A percentile compares a stretch with the other conserved stretches of the same genome.
These are phyloP conservation scores for Rhododendron vialii DNA, from an alignment of 148 eudicot genomes.

Conservation along the genomic window DNA sequence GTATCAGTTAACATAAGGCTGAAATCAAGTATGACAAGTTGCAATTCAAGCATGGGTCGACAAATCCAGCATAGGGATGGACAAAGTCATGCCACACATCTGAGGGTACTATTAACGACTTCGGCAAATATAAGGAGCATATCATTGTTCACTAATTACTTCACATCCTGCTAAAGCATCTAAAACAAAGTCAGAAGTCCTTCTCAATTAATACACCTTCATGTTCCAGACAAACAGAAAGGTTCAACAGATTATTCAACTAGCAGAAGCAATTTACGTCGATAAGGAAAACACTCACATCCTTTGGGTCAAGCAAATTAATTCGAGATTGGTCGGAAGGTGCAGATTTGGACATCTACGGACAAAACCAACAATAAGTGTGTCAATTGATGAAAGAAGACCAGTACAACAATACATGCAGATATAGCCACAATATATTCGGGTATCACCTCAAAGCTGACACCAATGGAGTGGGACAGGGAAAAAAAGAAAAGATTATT, in stretches of 20 bases:
- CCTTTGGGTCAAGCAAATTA: slow-evolving; percentile 86
- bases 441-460: slow-evolving; percentile 4
- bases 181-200: neutral
- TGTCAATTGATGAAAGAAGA: neutral
- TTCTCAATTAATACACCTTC: neutral
- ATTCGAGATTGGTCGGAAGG: slow-evolving; percentile 93
- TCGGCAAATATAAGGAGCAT: neutral
- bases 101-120: neutral
- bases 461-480: neutral
- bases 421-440: neutral
- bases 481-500: neutral
- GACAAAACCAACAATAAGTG: slow-evolving; percentile 18
- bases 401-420: neutral
- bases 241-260: neutral
- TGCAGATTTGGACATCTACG: slow-evolving; percentile 96
- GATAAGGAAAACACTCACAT: slow-evolving; percentile 50
- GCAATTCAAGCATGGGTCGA: neutral
- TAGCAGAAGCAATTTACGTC: neutral
- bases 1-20: neutral
- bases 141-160: neutral
- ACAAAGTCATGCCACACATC: neutral
- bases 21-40: neutral
- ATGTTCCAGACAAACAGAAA: neutral
- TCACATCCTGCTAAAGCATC: neutral
- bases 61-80: neutral